Evolutionary conservation across 202 grass and related monocot genomes (phyloP).

Genomic region (Musa balbisiana): DNA sequence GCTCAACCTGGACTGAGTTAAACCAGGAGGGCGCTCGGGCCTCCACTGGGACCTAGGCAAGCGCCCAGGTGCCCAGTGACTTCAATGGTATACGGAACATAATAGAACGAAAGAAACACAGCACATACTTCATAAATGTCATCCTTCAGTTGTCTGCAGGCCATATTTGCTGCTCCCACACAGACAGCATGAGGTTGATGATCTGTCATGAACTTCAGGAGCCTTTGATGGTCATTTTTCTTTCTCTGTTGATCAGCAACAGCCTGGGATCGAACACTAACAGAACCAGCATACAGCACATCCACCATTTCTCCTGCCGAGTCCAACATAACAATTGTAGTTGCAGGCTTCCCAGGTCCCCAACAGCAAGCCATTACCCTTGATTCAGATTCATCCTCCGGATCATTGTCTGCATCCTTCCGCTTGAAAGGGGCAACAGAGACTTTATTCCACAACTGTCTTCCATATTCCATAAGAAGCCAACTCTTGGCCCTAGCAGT

Average conservation of each 20-base stretch:
- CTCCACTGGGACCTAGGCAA: too few relatives aligned
- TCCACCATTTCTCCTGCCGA: constrained; percentile 96
- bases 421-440: constrained; percentile 82
- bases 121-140: constrained; percentile 84
- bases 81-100: neutral
- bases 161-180: constrained; percentile 83
- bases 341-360: constrained; percentile 95
- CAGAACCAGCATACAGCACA: constrained; percentile 92
- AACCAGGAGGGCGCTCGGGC: too few relatives aligned
- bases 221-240: constrained; percentile 89
- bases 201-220: constrained; percentile 90
- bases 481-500: constrained; percentile 64
- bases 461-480: constrained; percentile 78
- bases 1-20: too few relatives aligned
- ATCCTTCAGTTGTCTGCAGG: constrained; percentile 96
- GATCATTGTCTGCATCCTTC: constrained; percentile 63
- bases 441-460: constrained; percentile 65
- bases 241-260: constrained; percentile 75
- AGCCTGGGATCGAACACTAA: constrained; percentile 82
- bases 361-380: constrained; percentile 95
- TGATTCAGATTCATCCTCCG: constrained; percentile 69
- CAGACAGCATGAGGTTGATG: constrained; percentile 83
- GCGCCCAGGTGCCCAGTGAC: neutral
- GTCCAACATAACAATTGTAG: constrained; percentile 86
- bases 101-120: neutral